Percentiles rank a stretch among this genome's conserved stretches.
phyloP scores from a whole-genome alignment of 1,284 basidiomycete species.

The Cystobasidium slooffiae region DNA sequence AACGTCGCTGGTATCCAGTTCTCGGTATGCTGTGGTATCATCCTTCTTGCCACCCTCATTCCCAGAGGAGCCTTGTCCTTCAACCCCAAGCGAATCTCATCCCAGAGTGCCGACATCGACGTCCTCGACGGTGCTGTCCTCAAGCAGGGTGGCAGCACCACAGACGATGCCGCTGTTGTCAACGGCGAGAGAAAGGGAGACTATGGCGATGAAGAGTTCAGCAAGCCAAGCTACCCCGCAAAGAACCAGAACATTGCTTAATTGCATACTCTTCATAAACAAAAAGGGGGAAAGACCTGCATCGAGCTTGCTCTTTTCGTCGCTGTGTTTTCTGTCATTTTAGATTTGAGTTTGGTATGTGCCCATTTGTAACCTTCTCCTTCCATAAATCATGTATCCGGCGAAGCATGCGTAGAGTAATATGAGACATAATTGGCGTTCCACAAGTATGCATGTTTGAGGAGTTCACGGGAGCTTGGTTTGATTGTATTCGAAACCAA shows the following conservation, averaged over 20 bases:
- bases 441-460: too few relatives aligned
- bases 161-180: neutral
- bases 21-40: slow-evolving; percentile 55
- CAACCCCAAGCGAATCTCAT: slow-evolving; percentile 56
- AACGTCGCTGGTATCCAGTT: slow-evolving; percentile 56
- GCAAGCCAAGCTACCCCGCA: slow-evolving; percentile 15
- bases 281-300: too few relatives aligned
- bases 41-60: slow-evolving; percentile 56
- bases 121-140: slow-evolving; percentile 48
- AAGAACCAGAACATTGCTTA: slow-evolving; percentile 15
- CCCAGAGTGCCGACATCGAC: slow-evolving; percentile 43
- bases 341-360: too few relatives aligned
- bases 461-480: too few relatives aligned
- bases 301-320: too few relatives aligned
- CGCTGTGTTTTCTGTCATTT: too few relatives aligned
- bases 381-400: too few relatives aligned
- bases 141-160: slow-evolving; percentile 35
- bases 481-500: too few relatives aligned
- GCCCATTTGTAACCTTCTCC: too few relatives aligned
- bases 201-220: slow-evolving; percentile 11
- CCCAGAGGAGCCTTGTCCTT: slow-evolving; percentile 55
- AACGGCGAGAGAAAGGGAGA: neutral
- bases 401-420: too few relatives aligned
- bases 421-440: too few relatives aligned
- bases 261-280: neutral